Evolutionary conservation across 495 filamentous ascomycete species (phyloP).

Genomic region (Xylaria grammica): DNA sequence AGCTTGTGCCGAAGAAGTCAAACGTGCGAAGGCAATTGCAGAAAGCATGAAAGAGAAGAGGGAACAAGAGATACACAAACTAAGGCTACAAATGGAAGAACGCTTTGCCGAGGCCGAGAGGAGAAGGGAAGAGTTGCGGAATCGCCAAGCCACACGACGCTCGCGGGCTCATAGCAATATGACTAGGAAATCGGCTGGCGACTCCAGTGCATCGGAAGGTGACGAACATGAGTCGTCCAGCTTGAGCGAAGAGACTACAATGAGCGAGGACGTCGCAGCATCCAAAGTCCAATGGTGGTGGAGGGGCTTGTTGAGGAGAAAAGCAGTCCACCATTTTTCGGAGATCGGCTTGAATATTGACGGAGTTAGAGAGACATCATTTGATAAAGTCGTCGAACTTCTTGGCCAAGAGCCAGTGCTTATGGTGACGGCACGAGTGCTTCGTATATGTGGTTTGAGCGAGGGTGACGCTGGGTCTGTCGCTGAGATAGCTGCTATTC

Average conservation of each 20-base stretch:
- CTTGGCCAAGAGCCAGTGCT: slow-evolving; percentile 80
- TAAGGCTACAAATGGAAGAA: slow-evolving; percentile 82
- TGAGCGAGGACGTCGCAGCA: slow-evolving; percentile 71
- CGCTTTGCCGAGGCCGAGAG: slow-evolving; percentile 86
- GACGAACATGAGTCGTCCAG: slow-evolving; percentile 50
- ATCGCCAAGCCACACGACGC: slow-evolving; percentile 62
- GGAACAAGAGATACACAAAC: slow-evolving; percentile 79
- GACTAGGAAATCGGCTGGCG: slow-evolving; percentile 50
- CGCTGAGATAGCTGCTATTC: slow-evolving; percentile 76
- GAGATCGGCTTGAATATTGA: slow-evolving; percentile 76
- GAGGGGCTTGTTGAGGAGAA: slow-evolving; percentile 65
- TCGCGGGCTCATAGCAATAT: slow-evolving; percentile 69
- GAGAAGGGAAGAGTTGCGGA: slow-evolving; percentile 64
- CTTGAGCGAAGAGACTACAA: slow-evolving; percentile 52
- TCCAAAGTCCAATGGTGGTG: slow-evolving; percentile 78
- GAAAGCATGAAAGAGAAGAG: slow-evolving; percentile 91
- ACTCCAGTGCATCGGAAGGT: slow-evolving; percentile 58
- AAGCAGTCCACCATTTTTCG: slow-evolving; percentile 68
- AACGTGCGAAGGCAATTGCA: slow-evolving; percentile 88
- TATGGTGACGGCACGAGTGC: slow-evolving; percentile 68
- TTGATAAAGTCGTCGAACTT: slow-evolving; percentile 79
- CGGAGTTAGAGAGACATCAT: slow-evolving; percentile 72
- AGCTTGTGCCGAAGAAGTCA: slow-evolving; percentile 92
- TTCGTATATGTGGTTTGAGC: slow-evolving; percentile 77
- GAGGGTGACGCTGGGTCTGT: slow-evolving; percentile 71